phyloP scores from a whole-genome alignment of 2,329 filamentous ascomycete species.

The Pestalotiopsis sp. region DNA sequence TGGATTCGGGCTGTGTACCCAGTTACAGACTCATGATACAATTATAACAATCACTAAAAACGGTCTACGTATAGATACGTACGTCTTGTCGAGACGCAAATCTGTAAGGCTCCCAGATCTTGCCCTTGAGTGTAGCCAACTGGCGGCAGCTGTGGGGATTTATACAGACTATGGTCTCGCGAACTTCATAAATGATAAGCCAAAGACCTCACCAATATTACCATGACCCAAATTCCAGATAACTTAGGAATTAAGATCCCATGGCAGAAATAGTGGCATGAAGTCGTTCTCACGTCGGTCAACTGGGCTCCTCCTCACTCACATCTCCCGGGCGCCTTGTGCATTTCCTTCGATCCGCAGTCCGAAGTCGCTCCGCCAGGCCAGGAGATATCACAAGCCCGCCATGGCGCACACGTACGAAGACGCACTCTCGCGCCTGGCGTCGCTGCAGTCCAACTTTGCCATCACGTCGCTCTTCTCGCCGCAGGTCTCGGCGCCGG shows the following conservation, averaged over 20 bases:
- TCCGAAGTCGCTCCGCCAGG: not conserved
- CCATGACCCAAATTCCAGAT: no score
- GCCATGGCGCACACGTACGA: conserved; percentile 48
- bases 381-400: conserved; percentile 8
- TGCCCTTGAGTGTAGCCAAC: not conserved
- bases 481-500: conserved; percentile 46
- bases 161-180: not conserved
- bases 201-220: not conserved
- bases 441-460: conserved; percentile 79
- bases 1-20: no score
- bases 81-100: not conserved
- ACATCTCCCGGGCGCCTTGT: not conserved
- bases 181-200: not conserved
- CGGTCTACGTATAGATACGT: no score
- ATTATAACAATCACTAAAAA: no score
- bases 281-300: not conserved
- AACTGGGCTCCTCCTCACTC: not conserved
- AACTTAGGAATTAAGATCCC: no score
- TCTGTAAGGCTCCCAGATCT: not conserved
- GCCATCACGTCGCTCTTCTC: conserved; percentile 59
- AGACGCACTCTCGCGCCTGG: conserved; percentile 74
- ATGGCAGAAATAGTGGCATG: not conserved
- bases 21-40: no score
- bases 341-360: not conserved
- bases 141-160: not conserved